Evolutionary conservation across 495 filamentous ascomycete species (phyloP).

Genomic region (Penicillium robsamsonii): DNA sequence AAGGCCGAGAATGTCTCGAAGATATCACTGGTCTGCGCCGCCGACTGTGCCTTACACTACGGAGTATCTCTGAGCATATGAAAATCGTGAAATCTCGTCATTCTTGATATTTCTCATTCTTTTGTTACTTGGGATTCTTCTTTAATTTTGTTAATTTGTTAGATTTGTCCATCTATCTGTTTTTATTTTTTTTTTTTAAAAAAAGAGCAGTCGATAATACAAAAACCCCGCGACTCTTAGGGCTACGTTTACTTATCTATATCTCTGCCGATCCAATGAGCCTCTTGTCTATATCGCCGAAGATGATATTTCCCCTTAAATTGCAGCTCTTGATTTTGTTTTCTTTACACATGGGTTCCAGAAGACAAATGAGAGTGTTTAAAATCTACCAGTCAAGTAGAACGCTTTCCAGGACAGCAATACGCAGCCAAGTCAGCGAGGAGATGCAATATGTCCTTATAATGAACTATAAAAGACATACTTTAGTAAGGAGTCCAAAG

Average conservation of each 20-base stretch:
- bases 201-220: neutral
- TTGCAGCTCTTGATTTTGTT: neutral
- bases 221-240: neutral
- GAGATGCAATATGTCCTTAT: neutral
- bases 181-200: neutral
- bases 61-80: constrained; percentile 24
- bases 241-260: neutral
- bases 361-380: neutral
- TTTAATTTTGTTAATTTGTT: neutral
- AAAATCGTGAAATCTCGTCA: neutral
- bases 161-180: neutral
- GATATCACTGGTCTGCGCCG: constrained; percentile 31
- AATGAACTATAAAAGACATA: neutral
- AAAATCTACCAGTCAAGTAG: neutral
- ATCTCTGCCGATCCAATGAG: neutral
- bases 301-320: neutral
- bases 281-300: neutral
- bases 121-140: neutral
- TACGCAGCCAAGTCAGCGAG: neutral
- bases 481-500: neutral
- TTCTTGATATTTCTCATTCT: neutral
- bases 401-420: no score
- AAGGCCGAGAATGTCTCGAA: constrained; percentile 16
- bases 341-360: neutral
- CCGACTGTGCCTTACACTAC: constrained; percentile 29